Evolutionary conservation across 176 grass and related monocot species (phyloP), one percentile per base, ranked within the genome.

Genomic region (Otatea glauca): DNA sequence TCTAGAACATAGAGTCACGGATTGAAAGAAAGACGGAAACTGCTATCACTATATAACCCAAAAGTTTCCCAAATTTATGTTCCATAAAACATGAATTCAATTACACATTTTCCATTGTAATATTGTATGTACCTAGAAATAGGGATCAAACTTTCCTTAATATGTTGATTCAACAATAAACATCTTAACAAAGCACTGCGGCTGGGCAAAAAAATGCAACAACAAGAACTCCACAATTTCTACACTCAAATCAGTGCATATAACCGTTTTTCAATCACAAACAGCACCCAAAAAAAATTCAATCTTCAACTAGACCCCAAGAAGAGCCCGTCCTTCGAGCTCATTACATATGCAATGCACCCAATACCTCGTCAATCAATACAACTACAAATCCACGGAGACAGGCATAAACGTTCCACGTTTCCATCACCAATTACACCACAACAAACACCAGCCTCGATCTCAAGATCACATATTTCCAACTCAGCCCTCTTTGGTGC

Each of bases 381-480:
- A 9, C 9, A 71, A 21, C 35, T 34, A 43, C 16, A 62, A 70
- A 64, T 62, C 72, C 53, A 71, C 17, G 15, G 21, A 75, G 9
- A 43, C 20, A 61, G 42, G 42, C 55, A 70, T 34, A 83, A 60
- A 72, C 35, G 11, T 9, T 72, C 9, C 60, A 11, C 50, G 5
- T 21, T 39, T 13, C 35, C 14, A 75, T 61, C 70, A 80, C 56
- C 49, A 49, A 74, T 59, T 35, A 34, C 6, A 49, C 27, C 42
- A 42, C 20, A 47, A 61, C 21, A 9, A 68, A 79, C 10, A 77
- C n/a, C 18, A 65, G 58, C 16, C 49, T 39, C 75, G 75, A 74
- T 27, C 21, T 9, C 29, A 66, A 18, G 7, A 29, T 48, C 49
- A 17, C 14, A 49, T 7, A 37, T 5, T 49, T 48, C 50, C 11